A percentile compares a stretch with the other conserved stretches of the same genome.
These are phyloP conservation scores for Begonia loranthoides DNA, from an alignment of 306 rosid species.

Conservation along the genomic window DNA sequence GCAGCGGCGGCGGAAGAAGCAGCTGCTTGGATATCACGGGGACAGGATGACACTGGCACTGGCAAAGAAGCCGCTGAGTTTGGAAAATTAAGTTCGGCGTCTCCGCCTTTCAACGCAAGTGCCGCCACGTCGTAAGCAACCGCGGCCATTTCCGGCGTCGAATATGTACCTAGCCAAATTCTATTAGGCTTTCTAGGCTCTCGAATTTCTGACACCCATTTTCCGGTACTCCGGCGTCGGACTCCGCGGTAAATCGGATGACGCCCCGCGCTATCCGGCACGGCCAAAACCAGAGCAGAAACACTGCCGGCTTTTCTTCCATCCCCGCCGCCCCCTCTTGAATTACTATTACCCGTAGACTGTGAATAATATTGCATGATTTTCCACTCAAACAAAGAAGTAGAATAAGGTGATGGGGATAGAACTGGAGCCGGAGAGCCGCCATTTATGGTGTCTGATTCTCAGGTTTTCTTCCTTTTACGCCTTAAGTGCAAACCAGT, in stretches of 20 bases:
- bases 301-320: background rate
- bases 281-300: background rate
- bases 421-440: constrained; percentile 7
- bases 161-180: constrained; percentile 85
- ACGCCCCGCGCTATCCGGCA: background rate
- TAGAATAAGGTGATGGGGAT: constrained; percentile 1
- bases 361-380: constrained; percentile 20
- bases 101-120: constrained; percentile 62
- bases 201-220: constrained; percentile 50
- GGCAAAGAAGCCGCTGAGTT: constrained; percentile 69
- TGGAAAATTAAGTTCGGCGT: constrained; percentile 73
- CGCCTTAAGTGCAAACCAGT: constrained; percentile 33
- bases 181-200: constrained; percentile 34
- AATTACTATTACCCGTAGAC: background rate
- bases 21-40: constrained; percentile 69
- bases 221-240: constrained; percentile 34
- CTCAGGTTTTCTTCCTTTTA: background rate
- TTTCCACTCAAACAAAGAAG: background rate
- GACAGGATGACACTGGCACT: constrained; percentile 48
- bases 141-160: constrained; percentile 92
- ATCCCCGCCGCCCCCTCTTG: background rate
- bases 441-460: constrained; percentile 29
- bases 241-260: constrained; percentile 31
- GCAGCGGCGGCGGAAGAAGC: constrained; percentile 68
- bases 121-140: constrained; percentile 89